Evolutionary conservation across 2,329 filamentous ascomycete genomes (phyloP), one percentile per base, ranked within the genome.

Genomic region (Tolypocladium sp.): DNA sequence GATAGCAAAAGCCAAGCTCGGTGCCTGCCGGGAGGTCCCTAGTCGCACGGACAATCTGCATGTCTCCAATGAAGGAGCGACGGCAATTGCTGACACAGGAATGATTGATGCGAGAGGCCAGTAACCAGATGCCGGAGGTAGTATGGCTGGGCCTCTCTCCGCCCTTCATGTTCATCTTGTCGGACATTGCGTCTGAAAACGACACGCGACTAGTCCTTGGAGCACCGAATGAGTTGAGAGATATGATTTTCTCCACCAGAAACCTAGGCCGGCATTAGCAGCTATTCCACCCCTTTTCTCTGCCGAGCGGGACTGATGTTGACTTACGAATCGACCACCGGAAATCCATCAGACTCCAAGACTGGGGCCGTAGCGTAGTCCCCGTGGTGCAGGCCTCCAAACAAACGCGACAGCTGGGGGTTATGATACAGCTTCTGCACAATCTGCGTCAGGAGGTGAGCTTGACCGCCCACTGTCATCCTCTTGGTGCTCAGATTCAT

Each of bases 21-120:
- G 79, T 75, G 35, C 71, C 70, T 0, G 75, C 62, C 0, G 71
- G 62, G 0, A 85, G 66, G 51, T 80, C 74, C 12, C 63, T 63
- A 0, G 74, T 68, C 0, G 82, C 81, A 9, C 79, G 77, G 27
- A 84, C 56, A 9, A 84, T 72, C 62, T 76, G 72, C 71, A 85
- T 74, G 63, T 85, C 81, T 3, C 82, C 81, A 42, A 84, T 80
- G 64, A 82, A 83, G 1, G 74, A 67, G 20, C 77, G 77, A 0
- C 59, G 61, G 22, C 74, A 75, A 62, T 83, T 85, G 12, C 66
- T 66, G 5, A 74, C 22, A 65, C 82, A 85, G 13, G 73, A 74
- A 61, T 85, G 82, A 59, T 85, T 85, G 62, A 82, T 76, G 58
- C 73, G 71, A 0, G 81, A 80, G 4, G 79, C 77, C 1, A 71